Conservation (phyloP, 441 rosid genomes). For the Euphorbia celastroides region DNA sequence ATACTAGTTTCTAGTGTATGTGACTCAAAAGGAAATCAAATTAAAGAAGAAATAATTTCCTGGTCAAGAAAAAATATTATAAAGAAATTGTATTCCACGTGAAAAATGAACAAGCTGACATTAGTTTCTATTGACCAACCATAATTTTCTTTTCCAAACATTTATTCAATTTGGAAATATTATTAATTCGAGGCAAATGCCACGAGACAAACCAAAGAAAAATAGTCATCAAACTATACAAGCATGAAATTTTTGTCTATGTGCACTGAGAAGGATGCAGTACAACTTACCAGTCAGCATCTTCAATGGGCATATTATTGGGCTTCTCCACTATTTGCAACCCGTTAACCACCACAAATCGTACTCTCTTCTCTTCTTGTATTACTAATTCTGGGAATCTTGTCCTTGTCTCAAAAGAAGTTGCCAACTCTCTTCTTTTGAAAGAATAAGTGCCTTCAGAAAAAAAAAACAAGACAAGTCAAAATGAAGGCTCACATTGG, state of each 20-base stretch:
- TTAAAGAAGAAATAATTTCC: too few relatives aligned
- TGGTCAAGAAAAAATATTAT: too few relatives aligned
- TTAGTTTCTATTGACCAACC: not conserved
- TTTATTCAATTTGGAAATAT: too few relatives aligned
- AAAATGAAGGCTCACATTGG: not conserved
- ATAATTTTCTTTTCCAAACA: not conserved
- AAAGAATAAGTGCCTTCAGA: slow-evolving; percentile 53
- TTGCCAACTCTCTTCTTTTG: slow-evolving; percentile 92
- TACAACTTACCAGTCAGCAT: slow-evolving; percentile 75
- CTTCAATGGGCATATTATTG: slow-evolving; percentile 44
- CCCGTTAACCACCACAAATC: slow-evolving; percentile 93
- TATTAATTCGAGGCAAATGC: not conserved
- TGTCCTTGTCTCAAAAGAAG: slow-evolving; percentile 86
- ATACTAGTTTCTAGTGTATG: too few relatives aligned
- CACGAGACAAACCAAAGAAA: too few relatives aligned
- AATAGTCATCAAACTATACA: too few relatives aligned
- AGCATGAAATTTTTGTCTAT: not conserved
- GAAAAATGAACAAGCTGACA: not conserved
- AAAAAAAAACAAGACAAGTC: slow-evolving; percentile 4
- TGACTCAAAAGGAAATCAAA: too few relatives aligned
- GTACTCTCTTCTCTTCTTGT: slow-evolving; percentile 93
- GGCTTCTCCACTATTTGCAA: slow-evolving; percentile 88
- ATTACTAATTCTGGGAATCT: slow-evolving; percentile 90
- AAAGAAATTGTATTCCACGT: too few relatives aligned
- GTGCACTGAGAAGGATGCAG: not conserved